Conservation (phyloP, 768 basidiomycete species). For the Mrakia blollopis region DNA sequence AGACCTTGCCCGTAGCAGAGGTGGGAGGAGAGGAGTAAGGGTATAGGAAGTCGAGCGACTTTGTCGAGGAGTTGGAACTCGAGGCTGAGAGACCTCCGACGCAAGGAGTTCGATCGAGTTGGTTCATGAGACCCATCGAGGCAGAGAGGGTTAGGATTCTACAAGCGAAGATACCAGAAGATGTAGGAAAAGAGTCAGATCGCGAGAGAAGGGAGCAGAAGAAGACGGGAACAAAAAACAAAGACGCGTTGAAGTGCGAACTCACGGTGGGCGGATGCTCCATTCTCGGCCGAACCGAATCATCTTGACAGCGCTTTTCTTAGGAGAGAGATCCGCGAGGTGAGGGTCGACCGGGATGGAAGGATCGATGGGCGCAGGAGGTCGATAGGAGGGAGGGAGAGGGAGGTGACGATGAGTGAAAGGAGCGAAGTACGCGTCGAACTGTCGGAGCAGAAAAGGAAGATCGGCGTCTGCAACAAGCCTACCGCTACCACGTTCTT, state of each 20-base stretch:
- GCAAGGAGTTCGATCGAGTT: slow-evolving; percentile 21
- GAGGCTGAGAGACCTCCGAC: slow-evolving; percentile 18
- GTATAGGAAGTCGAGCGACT: slow-evolving; percentile 15
- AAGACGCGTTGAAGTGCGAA: not conserved
- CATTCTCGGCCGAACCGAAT: not conserved
- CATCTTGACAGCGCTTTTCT: not conserved
- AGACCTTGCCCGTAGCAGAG: not conserved
- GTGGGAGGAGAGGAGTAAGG: not conserved
- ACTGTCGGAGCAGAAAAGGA: not conserved
- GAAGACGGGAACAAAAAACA: not conserved
- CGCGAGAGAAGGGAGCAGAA: no score
- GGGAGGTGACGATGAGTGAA: slow-evolving; percentile 12
- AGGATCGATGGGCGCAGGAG: not conserved
- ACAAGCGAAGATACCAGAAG: not conserved
- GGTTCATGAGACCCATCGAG: slow-evolving; percentile 19
- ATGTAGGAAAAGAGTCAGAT: no score
- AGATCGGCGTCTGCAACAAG: not conserved
- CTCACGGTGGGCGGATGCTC: slow-evolving; percentile 15
- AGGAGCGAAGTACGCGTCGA: slow-evolving; percentile 20
- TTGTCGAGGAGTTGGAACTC: slow-evolving; percentile 18
- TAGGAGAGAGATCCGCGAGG: not conserved
- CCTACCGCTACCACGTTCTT: not conserved
- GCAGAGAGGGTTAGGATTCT: slow-evolving; percentile 3
- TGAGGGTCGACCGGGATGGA: not conserved
- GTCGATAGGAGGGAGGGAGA: not conserved